Evolutionary conservation across 2,329 filamentous ascomycete species (phyloP).

Genomic region (Microsporum canis): DNA sequence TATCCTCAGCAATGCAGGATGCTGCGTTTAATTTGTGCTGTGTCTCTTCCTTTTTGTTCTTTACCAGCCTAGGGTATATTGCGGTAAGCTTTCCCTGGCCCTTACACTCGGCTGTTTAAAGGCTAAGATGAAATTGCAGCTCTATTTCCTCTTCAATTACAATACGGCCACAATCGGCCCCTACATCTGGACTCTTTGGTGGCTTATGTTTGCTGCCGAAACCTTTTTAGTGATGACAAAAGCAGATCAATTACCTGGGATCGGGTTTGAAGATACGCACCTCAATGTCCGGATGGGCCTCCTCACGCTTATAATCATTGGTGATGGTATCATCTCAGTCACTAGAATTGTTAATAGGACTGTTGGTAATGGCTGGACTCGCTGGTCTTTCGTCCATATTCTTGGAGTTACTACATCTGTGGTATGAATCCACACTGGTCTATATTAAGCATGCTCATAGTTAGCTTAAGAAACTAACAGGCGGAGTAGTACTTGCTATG

Average conservation of each 20-base stretch:
- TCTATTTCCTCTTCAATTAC: conserved; percentile 26
- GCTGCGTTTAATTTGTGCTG: not conserved
- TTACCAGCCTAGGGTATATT: not conserved
- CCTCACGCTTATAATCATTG: conserved; percentile 55
- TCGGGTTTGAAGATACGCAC: conserved; percentile 53
- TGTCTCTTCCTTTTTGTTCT: not conserved
- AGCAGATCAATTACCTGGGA: conserved; percentile 44
- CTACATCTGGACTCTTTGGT: conserved; percentile 43
- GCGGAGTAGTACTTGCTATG: conserved; percentile 43
- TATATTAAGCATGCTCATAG: too few relatives aligned
- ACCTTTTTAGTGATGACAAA: conserved; percentile 41
- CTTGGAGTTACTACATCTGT: conserved; percentile 30
- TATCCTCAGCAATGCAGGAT: not conserved
- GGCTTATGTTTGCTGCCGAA: conserved; percentile 45
- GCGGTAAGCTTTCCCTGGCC: not conserved
- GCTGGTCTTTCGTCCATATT: conserved; percentile 30
- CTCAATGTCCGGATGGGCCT: conserved; percentile 53
- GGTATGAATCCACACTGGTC: conserved; percentile 18
- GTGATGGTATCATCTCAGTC: conserved; percentile 54
- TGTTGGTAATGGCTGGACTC: conserved; percentile 31
- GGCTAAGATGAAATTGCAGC: conserved; percentile 15
- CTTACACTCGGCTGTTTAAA: not conserved
- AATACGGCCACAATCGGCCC: conserved; percentile 15
- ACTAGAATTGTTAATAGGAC: conserved; percentile 45
- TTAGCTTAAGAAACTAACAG: not conserved